phyloP scores from a whole-genome alignment of 345 rosid genomes.

The Euclidium syriacum region DNA sequence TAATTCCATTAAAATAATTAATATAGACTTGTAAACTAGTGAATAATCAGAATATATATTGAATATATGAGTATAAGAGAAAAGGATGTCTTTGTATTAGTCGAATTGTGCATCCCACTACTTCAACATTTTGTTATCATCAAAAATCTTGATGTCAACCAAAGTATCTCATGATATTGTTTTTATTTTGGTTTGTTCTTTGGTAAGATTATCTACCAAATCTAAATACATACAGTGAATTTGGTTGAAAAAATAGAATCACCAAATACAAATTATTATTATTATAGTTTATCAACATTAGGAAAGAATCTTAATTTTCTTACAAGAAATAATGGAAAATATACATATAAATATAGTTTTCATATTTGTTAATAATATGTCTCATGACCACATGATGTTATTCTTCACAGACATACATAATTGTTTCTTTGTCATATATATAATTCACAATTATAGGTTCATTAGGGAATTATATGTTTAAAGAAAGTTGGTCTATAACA shows the following conservation, averaged over 20 bases:
- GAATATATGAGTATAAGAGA: conserved; percentile 1
- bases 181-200: conserved; percentile 5
- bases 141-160: conserved; percentile 22
- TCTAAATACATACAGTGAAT: not conserved
- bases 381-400: conserved; percentile 13
- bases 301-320: not conserved
- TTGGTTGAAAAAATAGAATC: not conserved
- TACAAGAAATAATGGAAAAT: not conserved
- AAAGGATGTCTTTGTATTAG: conserved; percentile 5
- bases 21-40: not conserved
- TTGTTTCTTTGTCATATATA: conserved; percentile 4
- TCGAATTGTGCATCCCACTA: conserved; percentile 29
- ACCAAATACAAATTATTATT: not conserved
- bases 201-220: not conserved
- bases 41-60: not conserved
- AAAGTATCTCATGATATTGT: conserved; percentile 24
- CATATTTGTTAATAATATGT: conserved; percentile 3
- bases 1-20: not conserved
- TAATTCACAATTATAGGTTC: conserved; percentile 15
- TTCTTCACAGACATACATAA: conserved; percentile 15
- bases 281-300: not conserved
- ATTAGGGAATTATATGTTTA: not conserved
- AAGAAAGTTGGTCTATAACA: not conserved
- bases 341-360: not conserved
- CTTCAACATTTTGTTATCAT: conserved; percentile 16